Conservation (phyloP, 352 stramenopile species). For the Globisporangium paddicum region DNA sequence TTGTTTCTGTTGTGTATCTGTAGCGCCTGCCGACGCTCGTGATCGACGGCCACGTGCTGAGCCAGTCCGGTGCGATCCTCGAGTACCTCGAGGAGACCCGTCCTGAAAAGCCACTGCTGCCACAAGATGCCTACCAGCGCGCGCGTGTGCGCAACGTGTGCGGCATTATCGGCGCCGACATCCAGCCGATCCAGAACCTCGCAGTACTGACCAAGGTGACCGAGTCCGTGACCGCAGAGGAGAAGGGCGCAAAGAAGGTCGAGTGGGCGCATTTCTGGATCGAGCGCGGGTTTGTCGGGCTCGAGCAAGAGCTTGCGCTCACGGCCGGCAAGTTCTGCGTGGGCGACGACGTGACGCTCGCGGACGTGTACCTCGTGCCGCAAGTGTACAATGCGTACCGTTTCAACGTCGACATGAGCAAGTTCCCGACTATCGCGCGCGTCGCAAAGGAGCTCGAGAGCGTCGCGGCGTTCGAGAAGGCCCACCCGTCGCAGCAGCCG, state of each 20-base stretch:
- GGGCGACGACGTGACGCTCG: slow-evolving; percentile 80
- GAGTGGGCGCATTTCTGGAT: slow-evolving; percentile 72
- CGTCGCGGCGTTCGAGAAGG: slow-evolving; percentile 77
- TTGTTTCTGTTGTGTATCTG: not conserved
- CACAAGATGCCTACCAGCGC: slow-evolving; percentile 54
- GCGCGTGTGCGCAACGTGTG: slow-evolving; percentile 84
- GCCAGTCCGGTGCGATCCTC: slow-evolving; percentile 90
- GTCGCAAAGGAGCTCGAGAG: slow-evolving; percentile 63
- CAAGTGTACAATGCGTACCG: slow-evolving; percentile 92
- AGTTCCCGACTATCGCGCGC: slow-evolving; percentile 83
- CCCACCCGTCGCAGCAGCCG: slow-evolving; percentile 77
- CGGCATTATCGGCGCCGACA: slow-evolving; percentile 89
- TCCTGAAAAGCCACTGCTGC: slow-evolving; percentile 64
- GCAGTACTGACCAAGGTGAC: slow-evolving; percentile 51
- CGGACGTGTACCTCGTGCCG: slow-evolving; percentile 87
- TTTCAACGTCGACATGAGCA: slow-evolving; percentile 85
- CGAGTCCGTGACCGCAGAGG: slow-evolving; percentile 42
- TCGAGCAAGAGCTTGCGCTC: slow-evolving; percentile 68
- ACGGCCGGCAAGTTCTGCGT: slow-evolving; percentile 66
- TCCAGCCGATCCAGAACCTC: slow-evolving; percentile 91
- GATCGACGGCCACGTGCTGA: slow-evolving; percentile 62
- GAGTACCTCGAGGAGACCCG: slow-evolving; percentile 91
- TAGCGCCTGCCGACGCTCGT: slow-evolving; percentile 76
- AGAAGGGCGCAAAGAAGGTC: slow-evolving; percentile 39
- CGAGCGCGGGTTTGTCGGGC: slow-evolving; percentile 69